Conservation (phyloP, 805 yeast genomes). For the Candida vaughaniae region DNA sequence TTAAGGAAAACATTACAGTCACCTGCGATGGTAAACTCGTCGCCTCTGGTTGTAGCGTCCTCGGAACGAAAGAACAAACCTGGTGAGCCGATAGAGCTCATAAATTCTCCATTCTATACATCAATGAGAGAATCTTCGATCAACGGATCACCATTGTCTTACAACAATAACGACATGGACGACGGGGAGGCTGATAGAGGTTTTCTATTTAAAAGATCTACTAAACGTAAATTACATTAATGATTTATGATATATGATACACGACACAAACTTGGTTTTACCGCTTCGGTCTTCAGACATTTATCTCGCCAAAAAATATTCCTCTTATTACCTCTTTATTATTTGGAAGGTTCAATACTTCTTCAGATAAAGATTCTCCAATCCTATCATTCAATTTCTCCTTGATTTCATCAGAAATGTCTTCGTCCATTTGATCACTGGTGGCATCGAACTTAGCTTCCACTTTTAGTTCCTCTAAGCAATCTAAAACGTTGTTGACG, state of each 20-base stretch:
- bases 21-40: conserved; percentile 8
- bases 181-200: not conserved
- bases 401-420: conserved; percentile 30
- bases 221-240: conserved; percentile 8
- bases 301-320: conserved; percentile 67
- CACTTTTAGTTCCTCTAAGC: conserved; percentile 49
- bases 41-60: conserved; percentile 9
- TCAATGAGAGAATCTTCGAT: conserved; percentile 20
- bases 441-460: conserved; percentile 12
- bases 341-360: conserved; percentile 46
- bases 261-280: too few species aligned
- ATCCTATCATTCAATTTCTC: conserved; percentile 54
- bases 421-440: conserved; percentile 31
- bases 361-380: conserved; percentile 57
- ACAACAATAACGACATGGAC: conserved; percentile 1
- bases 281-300: too few species aligned
- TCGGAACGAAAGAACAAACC: conserved; percentile 19
- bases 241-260: conserved; percentile 1
- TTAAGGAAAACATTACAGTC: not conserved
- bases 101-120: conserved; percentile 38
- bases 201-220: conserved; percentile 6
- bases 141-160: conserved; percentile 1
- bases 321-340: conserved; percentile 57
- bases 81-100: conserved; percentile 34
- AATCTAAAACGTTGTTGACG: conserved; percentile 49